phyloP scores from a whole-genome alignment of 2,329 filamentous ascomycete species.

The Ophiostoma sp. region DNA sequence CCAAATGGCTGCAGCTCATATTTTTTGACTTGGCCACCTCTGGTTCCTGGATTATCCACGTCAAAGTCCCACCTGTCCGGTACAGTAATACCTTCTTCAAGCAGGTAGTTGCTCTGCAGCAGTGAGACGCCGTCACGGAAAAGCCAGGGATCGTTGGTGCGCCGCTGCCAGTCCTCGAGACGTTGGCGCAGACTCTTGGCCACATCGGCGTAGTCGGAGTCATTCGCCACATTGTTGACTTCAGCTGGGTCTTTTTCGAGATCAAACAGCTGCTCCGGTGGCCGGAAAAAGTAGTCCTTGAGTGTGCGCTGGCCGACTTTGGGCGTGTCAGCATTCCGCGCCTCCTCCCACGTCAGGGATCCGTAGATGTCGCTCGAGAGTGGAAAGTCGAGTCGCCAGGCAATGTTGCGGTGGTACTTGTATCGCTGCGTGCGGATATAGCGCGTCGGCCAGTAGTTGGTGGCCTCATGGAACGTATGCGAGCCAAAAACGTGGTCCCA shows the following conservation, averaged over 20 bases:
- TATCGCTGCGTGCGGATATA: slow-evolving; percentile 39
- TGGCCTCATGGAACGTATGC: slow-evolving; percentile 48
- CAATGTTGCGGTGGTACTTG: slow-evolving; percentile 45
- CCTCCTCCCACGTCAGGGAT: slow-evolving; percentile 35
- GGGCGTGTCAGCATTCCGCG: slow-evolving; percentile 9
- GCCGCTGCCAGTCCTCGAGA: slow-evolving; percentile 33
- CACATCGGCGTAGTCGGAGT: slow-evolving; percentile 32
- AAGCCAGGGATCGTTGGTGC: slow-evolving; percentile 32
- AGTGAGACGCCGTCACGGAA: slow-evolving; percentile 31
- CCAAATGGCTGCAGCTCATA: background rate
- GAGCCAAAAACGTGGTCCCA: slow-evolving; percentile 43
- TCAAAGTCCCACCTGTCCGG: slow-evolving; percentile 31
- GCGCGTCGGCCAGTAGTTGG: slow-evolving; percentile 47
- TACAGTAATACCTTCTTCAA: slow-evolving; percentile 31
- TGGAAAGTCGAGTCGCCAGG: slow-evolving; percentile 38
- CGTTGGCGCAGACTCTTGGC: slow-evolving; percentile 33
- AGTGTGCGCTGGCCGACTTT: slow-evolving; percentile 40
- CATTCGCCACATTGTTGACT: slow-evolving; percentile 40
- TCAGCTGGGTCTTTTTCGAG: slow-evolving; percentile 43
- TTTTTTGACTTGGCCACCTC: slow-evolving; percentile 12
- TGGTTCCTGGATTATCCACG: slow-evolving; percentile 26
- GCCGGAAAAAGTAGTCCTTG: slow-evolving; percentile 42
- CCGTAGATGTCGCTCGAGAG: slow-evolving; percentile 44
- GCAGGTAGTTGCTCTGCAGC: slow-evolving; percentile 24
- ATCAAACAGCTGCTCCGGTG: slow-evolving; percentile 45